These are phyloP conservation scores for Schizonepeta tenuifolia DNA, from an alignment of 257 asterid genomes.

Conservation along the genomic window DNA sequence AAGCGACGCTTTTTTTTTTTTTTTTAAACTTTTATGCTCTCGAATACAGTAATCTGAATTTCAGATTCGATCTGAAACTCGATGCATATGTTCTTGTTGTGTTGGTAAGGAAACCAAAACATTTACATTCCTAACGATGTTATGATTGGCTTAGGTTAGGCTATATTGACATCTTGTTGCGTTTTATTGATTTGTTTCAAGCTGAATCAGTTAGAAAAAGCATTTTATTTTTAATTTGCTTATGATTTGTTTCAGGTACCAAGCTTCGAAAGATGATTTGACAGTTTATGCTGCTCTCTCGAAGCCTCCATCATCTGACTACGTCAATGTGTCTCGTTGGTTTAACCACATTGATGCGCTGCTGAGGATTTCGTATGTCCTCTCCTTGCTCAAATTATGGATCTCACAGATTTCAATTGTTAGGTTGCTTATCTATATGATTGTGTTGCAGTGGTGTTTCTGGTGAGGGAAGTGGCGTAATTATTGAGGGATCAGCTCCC, in stretches of 20 bases:
- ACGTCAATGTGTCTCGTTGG: constrained; percentile 66
- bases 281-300: constrained; percentile 60
- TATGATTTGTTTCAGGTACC: constrained; percentile 55
- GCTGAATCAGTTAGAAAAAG: not conserved
- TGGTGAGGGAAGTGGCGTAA: constrained; percentile 70
- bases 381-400: not conserved
- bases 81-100: not conserved
- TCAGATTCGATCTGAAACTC: not conserved
- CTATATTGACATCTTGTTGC: not conserved
- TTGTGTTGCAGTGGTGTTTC: constrained; percentile 65
- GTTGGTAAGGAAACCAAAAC: not conserved
- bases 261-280: constrained; percentile 85
- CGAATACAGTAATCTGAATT: not conserved
- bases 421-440: constrained; percentile 2
- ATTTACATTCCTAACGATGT: not conserved
- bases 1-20: not conserved
- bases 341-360: constrained; percentile 61
- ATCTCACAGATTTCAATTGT: not conserved
- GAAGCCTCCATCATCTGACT: constrained; percentile 63
- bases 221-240: not conserved
- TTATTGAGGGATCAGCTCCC: constrained; percentile 57
- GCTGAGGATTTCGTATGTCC: constrained; percentile 60
- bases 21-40: not conserved
- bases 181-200: not conserved
- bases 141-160: not conserved